A percentile compares a stretch with the other conserved stretches of the same genome.
Conservation (phyloP, 805 yeast species). For the Saccharomycopsis babjevae region DNA sequence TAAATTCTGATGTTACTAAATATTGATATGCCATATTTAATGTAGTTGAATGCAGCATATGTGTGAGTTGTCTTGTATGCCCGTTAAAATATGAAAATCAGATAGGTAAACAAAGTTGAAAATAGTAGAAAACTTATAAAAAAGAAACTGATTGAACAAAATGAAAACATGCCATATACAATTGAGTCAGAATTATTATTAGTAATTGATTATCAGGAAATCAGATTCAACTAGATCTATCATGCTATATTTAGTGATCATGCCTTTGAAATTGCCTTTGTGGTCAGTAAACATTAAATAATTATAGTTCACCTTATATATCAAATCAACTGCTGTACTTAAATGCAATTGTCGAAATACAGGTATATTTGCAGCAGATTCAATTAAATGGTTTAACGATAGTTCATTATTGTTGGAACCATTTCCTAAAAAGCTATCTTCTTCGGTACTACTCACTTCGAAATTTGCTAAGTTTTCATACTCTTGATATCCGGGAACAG, state of each 20-base stretch:
- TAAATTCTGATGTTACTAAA: too few relatives aligned
- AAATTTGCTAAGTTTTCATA: neutral
- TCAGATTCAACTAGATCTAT: slow-evolving; percentile 12
- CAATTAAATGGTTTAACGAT: slow-evolving; percentile 12
- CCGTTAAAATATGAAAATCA: too few relatives aligned
- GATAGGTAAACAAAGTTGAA: too few relatives aligned
- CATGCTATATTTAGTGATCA: slow-evolving; percentile 20
- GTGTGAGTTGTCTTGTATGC: too few relatives aligned
- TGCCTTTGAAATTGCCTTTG: slow-evolving; percentile 13
- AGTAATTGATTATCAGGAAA: slow-evolving; percentile 1
- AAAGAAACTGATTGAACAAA: too few relatives aligned
- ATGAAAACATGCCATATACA: too few relatives aligned
- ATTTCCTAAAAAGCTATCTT: neutral
- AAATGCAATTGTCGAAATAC: slow-evolving; percentile 18
- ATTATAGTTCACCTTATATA: slow-evolving; percentile 24
- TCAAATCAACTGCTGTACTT: slow-evolving; percentile 23
- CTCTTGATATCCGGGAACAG: neutral
- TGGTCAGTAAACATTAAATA: slow-evolving; percentile 20
- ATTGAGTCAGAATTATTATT: neutral
- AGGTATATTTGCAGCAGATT: slow-evolving; percentile 6
- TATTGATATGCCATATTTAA: too few relatives aligned
- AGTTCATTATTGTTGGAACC: neutral
- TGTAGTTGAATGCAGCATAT: too few relatives aligned
- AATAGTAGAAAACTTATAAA: too few relatives aligned
- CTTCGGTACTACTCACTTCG: slow-evolving; percentile 4